phyloP scores from a whole-genome alignment of 257 asterid species.

The Solanum chiquidenum region DNA sequence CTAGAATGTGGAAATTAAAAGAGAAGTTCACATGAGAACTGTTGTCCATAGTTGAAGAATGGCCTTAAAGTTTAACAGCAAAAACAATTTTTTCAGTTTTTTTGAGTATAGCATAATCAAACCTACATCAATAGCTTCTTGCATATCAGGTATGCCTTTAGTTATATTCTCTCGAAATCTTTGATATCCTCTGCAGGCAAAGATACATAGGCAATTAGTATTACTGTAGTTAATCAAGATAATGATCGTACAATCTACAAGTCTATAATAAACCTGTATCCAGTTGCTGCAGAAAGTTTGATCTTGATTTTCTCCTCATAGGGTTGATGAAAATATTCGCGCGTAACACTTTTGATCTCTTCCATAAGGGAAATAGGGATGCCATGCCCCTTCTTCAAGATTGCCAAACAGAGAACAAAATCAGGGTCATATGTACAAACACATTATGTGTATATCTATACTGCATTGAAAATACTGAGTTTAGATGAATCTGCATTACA shows the following conservation, averaged over 20 bases:
- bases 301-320: conserved; percentile 69
- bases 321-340: conserved; percentile 53
- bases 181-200: conserved; percentile 76
- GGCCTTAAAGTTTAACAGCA: background rate
- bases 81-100: background rate
- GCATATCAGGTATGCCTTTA: conserved; percentile 78
- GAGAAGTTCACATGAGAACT: background rate
- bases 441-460: background rate
- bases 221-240: background rate
- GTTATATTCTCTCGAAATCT: conserved; percentile 62
- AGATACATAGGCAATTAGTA: background rate
- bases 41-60: background rate
- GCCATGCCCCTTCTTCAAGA: conserved; percentile 77
- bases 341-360: conserved; percentile 51
- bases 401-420: background rate
- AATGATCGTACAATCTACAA: background rate
- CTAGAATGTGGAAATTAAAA: background rate
- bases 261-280: conserved; percentile 53
- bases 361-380: conserved; percentile 48
- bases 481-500: background rate
- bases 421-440: background rate
- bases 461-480: background rate
- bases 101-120: background rate
- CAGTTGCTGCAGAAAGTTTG: conserved; percentile 64
- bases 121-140: conserved; percentile 96